Percentiles rank a stretch among this genome's conserved stretches.
Evolutionary conservation across 73 alveolate genomes (phyloP).

Genomic region (Diophrys appendiculata): DNA sequence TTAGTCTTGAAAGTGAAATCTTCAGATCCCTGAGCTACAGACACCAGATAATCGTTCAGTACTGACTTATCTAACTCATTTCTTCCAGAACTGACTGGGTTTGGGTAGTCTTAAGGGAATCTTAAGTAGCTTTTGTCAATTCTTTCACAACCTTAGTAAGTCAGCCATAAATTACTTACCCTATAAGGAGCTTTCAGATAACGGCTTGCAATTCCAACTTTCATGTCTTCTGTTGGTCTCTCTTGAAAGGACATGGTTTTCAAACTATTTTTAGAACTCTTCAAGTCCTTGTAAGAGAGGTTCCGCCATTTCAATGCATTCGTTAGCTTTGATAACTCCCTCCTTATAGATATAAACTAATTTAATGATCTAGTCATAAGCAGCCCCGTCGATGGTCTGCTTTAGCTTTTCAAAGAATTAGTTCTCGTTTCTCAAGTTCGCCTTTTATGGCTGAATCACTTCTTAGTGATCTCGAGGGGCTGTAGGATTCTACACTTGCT

Average conservation of each 20-base stretch:
- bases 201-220: constrained; percentile 12
- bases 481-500: no score
- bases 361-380: not conserved
- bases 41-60: constrained; percentile 37
- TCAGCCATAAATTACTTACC: not conserved
- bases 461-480: no score
- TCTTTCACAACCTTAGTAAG: not conserved
- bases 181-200: constrained; percentile 6
- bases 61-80: constrained; percentile 9
- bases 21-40: constrained; percentile 51
- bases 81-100: constrained; percentile 39
- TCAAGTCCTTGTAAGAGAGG: not conserved
- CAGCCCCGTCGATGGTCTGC: not conserved
- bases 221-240: constrained; percentile 8
- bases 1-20: constrained; percentile 39
- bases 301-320: not conserved
- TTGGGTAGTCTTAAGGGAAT: constrained; percentile 35
- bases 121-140: constrained; percentile 28
- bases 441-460: no score
- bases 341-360: not conserved
- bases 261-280: not conserved
- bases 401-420: not conserved
- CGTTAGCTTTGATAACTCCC: constrained; percentile 1
- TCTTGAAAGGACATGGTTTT: not conserved
- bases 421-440: not conserved